Evolutionary conservation across 768 basidiomycete genomes (phyloP).

Genomic region (Sarcomyxa edulis): DNA sequence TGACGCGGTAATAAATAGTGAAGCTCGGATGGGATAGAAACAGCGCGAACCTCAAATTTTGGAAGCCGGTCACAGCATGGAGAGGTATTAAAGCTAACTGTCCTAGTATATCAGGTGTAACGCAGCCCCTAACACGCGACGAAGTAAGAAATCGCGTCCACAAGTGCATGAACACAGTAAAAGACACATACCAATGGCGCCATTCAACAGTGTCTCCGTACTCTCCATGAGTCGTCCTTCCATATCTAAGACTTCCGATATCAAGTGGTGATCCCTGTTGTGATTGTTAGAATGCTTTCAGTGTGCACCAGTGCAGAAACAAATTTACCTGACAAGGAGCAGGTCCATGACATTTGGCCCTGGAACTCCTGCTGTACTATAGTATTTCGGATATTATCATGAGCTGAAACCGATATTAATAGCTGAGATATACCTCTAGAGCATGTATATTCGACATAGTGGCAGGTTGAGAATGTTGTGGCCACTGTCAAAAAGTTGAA

Average conservation of each 20-base stretch:
- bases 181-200: conserved; percentile 61
- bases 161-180: conserved; percentile 1
- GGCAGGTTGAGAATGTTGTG: background rate
- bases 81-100: conserved; percentile 39
- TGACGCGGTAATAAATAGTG: background rate
- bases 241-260: conserved; percentile 64
- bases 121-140: conserved; percentile 55
- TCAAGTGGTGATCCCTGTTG: conserved; percentile 41
- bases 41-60: conserved; percentile 40
- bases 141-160: conserved; percentile 7
- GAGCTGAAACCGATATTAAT: background rate
- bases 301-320: conserved; percentile 1
- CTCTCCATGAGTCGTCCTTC: conserved; percentile 34
- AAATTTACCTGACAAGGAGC: conserved; percentile 44
- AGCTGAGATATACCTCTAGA: conserved; percentile 6
- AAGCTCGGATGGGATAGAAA: background rate
- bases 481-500: too few species aligned
- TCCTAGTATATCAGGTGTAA: conserved; percentile 51
- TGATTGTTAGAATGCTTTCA: background rate
- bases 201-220: conserved; percentile 67
- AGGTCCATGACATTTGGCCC: conserved; percentile 65
- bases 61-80: conserved; percentile 45
- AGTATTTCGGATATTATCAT: background rate
- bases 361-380: conserved; percentile 69
- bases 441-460: conserved; percentile 6